phyloP scores from a whole-genome alignment of 208 protist species.

The Angomonas ambiguus region DNA sequence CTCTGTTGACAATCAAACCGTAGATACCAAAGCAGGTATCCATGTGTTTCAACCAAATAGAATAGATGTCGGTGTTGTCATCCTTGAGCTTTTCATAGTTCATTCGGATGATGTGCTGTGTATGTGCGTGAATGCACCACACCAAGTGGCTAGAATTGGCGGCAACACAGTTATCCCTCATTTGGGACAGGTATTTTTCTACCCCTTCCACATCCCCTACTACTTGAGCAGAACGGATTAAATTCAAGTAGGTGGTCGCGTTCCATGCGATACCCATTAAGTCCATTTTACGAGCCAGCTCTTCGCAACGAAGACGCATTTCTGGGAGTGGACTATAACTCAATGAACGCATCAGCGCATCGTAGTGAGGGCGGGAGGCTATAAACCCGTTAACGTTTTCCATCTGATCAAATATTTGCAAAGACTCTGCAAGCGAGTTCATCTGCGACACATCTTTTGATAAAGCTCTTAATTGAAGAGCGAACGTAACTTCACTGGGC shows the following conservation, averaged over 20 bases:
- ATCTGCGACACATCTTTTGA: conserved; percentile 67
- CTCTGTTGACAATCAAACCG: conserved; percentile 67
- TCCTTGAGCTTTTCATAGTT: conserved; percentile 74
- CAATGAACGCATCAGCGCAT: conserved; percentile 78
- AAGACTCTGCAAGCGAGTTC: conserved; percentile 70
- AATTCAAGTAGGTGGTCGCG: conserved; percentile 73
- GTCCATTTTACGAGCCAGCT: conserved; percentile 87
- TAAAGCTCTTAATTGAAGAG: conserved; percentile 70
- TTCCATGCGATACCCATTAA: conserved; percentile 88
- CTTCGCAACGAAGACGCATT: conserved; percentile 82
- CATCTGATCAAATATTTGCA: conserved; percentile 92
- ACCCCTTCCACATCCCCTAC: conserved; percentile 78
- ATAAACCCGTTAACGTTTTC: conserved; percentile 89
- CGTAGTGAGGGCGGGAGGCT: conserved; percentile 77
- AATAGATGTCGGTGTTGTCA: conserved; percentile 32
- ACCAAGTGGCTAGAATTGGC: conserved; percentile 64
- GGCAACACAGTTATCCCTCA: conserved; percentile 75
- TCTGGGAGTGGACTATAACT: conserved; percentile 72
- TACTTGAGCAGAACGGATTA: conserved; percentile 76
- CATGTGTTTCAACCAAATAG: conserved; percentile 62
- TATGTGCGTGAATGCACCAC: conserved; percentile 78
- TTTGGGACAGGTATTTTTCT: conserved; percentile 67
- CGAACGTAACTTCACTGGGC: conserved; percentile 86
- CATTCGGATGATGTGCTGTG: conserved; percentile 61
- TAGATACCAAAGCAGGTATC: conserved; percentile 85